Base-by-base conservation (phyloP, 1,139 yeast genomes). In the Saccharomycopsis hybrid region DNA sequence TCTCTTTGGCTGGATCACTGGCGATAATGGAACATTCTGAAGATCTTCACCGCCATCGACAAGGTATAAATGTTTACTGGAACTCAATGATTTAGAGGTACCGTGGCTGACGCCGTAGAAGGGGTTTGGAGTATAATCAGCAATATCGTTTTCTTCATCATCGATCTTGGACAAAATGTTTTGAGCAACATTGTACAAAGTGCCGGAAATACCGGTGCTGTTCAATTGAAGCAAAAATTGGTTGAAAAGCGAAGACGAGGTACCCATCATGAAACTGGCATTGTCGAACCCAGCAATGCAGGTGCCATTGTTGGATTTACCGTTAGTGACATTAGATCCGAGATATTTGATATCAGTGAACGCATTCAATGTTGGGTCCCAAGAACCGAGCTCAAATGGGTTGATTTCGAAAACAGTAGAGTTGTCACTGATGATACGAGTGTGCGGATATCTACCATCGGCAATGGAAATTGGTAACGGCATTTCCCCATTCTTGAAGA, bases 101-200 rank as follows among this genome's bases (percentile, higher is more conserved):
- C 69, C 4, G 80, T 74, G 73, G 1, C 80, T 74, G 3, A 83
- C 68, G 33, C 71, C 67, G 54, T 63, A 70, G 64, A 84, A 86
- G 27, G 96, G 96, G 60, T 86, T 88, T 43, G 96, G 96, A 11
- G 74, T 68, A 66, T 75, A 78, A 30, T 83, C 64, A 7, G 95
- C 90, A 61, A 83, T 82, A 59, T 86, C 94, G 39, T 85, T 78
- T 41, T 73, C 65, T 33, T 69, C 71, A 1, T 65, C 64, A 29
- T 78, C 72, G 51, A 81, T 61, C 44, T 69, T 72, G 3, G 58
- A 55, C 56, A 82, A 70, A 59, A 80, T 71, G 45, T 65, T 61
- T 27, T 38, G n/a, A 18, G 50, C 52, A 13, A 53, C 8, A n/a
- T 31, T 44, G n/a, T 45, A 46, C n/a, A 53, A 38, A 18, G 38